Conservation (phyloP, 1,284 basidiomycete species). For the Dichomitus squalens region DNA sequence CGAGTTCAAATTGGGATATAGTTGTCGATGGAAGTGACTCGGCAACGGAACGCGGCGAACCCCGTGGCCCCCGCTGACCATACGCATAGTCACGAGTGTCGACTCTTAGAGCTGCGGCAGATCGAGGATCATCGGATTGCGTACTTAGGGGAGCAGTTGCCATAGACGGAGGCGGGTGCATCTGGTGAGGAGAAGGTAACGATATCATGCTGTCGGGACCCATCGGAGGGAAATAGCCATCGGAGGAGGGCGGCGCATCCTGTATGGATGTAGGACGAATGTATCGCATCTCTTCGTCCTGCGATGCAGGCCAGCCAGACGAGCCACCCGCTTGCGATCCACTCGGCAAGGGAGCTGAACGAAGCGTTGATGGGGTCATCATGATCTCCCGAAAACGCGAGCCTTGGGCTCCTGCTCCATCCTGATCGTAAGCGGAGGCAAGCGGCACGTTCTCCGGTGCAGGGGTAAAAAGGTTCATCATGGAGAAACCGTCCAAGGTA, state of each 20-base stretch:
- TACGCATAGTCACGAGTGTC: slow-evolving; percentile 27
- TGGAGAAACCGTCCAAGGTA: slow-evolving; percentile 26
- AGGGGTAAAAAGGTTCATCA: slow-evolving; percentile 25
- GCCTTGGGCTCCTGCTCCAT: slow-evolving; percentile 23
- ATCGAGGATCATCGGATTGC: slow-evolving; percentile 6
- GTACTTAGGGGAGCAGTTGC: slow-evolving; percentile 13
- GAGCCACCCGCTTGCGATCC: slow-evolving; percentile 7
- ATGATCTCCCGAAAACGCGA: slow-evolving; percentile 35
- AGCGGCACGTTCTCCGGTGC: slow-evolving; percentile 14
- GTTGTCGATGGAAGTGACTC: slow-evolving; percentile 35
- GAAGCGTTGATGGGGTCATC: slow-evolving; percentile 26
- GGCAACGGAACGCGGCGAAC: slow-evolving; percentile 27
- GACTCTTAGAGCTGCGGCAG: not conserved
- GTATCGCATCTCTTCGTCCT: slow-evolving; percentile 13
- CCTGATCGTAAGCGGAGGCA: slow-evolving; percentile 6
- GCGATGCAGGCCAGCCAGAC: slow-evolving; percentile 14
- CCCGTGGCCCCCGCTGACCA: slow-evolving; percentile 11
- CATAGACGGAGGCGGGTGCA: slow-evolving; percentile 16
- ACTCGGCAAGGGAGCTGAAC: slow-evolving; percentile 16
- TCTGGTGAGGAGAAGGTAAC: slow-evolving; percentile 33
- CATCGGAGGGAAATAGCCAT: slow-evolving; percentile 31
- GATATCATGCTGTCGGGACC: slow-evolving; percentile 25
- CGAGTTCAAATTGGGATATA: slow-evolving; percentile 44
- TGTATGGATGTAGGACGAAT: slow-evolving; percentile 22
- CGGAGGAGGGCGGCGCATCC: slow-evolving; percentile 27